These are phyloP conservation scores for Glomus cerebriforme DNA, from an alignment of 192 early-diverging fungal genomes.

Conservation along the genomic window DNA sequence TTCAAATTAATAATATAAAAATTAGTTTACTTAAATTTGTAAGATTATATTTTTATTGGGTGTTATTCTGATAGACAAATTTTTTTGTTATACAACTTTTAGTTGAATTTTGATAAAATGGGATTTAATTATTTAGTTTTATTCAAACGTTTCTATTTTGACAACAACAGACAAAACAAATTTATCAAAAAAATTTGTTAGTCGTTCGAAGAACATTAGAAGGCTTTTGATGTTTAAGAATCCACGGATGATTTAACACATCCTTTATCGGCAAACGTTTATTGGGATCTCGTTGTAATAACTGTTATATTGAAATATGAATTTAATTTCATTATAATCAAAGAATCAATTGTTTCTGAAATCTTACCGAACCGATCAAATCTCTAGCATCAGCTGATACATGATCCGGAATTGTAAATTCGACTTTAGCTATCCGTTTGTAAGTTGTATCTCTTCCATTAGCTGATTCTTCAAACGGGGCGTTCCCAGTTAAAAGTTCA, in stretches of 20 bases:
- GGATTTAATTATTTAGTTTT: no score
- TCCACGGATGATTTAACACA: constrained; percentile 80
- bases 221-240: background rate
- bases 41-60: no score
- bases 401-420: constrained; percentile 75
- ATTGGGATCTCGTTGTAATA: constrained; percentile 73
- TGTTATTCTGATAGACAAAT: no score
- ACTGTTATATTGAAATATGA: constrained; percentile 39
- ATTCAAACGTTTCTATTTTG: no score
- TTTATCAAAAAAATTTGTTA: no score
- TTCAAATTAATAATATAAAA: no score
- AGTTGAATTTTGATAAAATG: no score
- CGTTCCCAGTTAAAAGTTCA: constrained; percentile 84
- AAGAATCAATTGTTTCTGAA: background rate
- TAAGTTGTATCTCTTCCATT: constrained; percentile 62
- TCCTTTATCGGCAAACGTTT: constrained; percentile 73
- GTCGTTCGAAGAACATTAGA: background rate
- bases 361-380: constrained; percentile 73
- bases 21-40: no score
- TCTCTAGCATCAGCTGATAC: constrained; percentile 81
- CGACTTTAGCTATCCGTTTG: constrained; percentile 78
- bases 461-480: constrained; percentile 80
- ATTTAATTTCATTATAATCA: background rate
- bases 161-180: no score
- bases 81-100: no score